Percentiles rank a stretch among this genome's conserved stretches.
Conservation (phyloP, 495 filamentous ascomycete species). For the Penicillium herquei region DNA sequence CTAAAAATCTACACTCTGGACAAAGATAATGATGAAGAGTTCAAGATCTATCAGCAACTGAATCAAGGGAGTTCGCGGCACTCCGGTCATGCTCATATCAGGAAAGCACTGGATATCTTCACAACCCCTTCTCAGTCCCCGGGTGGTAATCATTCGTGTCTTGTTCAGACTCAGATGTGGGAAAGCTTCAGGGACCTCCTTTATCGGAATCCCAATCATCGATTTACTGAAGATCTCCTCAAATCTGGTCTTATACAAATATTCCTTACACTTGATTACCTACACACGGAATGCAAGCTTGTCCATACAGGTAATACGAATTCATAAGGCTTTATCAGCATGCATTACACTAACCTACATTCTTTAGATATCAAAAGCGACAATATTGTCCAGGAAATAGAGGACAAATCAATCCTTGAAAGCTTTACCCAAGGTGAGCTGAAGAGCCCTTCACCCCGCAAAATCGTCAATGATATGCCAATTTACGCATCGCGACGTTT, state of each 20-base stretch:
- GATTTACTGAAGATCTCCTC: conserved; percentile 33
- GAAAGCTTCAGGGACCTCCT: conserved; percentile 38
- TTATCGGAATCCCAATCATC: conserved; percentile 26
- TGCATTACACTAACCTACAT: conserved; percentile 5
- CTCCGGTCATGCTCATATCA: conserved; percentile 26
- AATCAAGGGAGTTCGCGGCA: conserved; percentile 20
- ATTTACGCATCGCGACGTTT: conserved; percentile 39
- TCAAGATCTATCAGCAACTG: conserved; percentile 29
- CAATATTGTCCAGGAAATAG: conserved; percentile 43
- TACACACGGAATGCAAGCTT: conserved; percentile 49
- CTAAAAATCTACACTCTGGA: conserved; percentile 40
- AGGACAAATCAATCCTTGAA: conserved; percentile 38
- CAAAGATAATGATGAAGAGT: conserved; percentile 23
- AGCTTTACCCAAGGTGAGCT: conserved; percentile 29
- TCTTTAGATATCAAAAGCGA: conserved; percentile 41
- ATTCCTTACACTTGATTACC: conserved; percentile 43
- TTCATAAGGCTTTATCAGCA: conserved; percentile 12
- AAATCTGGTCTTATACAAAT: conserved; percentile 30
- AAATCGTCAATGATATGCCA: conserved; percentile 27
- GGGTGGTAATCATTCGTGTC: conserved; percentile 32
- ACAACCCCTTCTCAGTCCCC: conserved; percentile 24
- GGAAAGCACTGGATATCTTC: conserved; percentile 32
- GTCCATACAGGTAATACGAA: conserved; percentile 38
- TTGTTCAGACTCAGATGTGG: conserved; percentile 43
- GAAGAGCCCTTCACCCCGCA: conserved; percentile 36